Evolutionary conservation across 495 filamentous ascomycete species (phyloP), one percentile per base, ranked within the genome.

Genomic region (Penicillium lagena): DNA sequence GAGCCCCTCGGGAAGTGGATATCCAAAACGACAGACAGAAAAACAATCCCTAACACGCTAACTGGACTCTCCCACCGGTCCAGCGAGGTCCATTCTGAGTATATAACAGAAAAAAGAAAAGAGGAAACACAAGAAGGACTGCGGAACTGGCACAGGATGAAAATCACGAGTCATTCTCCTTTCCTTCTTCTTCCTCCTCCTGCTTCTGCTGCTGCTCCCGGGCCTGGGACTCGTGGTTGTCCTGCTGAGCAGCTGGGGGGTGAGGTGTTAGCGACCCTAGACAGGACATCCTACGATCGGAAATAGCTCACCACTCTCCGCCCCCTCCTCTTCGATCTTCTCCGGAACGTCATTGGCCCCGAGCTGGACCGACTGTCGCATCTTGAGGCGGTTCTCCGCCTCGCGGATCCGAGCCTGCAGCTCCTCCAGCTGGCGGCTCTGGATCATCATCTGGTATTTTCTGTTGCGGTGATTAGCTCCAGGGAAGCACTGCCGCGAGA

Each of bases 371-470:
- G 67, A 56, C 49, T 66, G 49, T 35, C 55, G 61, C 35, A 63
- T 66, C 64, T 87, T 83, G 9, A 97, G 76, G 13, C 84, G 83
- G 54, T 82, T 71, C 67, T 97, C 91, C 47, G 91, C 88, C 55
- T 89, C 88, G 49, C 81, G 84, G 40, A 97, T 81, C 40, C 81
- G 80, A 12, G 79, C 80, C 65, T 96, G 89, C 43, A 97, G 82
- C 33, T 81, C 80, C 66, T 95, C 82, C 51, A 97, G 79, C 59
- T 97, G 89, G 14, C 78, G 76, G 36, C 73, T 80, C 55, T 90
- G 87, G 32, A 80, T 80, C 42, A 76, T 78, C 59, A 97, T 82
- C 82, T 90, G 64, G 77, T 94, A 67, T 50, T 59, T 68, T 50
- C 74, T 77, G 41, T 36, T n/a, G 10, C 4, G 22, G 22, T 22